Base-by-base conservation (phyloP, 768 basidiomycete species). In the Boletus edulis region DNA sequence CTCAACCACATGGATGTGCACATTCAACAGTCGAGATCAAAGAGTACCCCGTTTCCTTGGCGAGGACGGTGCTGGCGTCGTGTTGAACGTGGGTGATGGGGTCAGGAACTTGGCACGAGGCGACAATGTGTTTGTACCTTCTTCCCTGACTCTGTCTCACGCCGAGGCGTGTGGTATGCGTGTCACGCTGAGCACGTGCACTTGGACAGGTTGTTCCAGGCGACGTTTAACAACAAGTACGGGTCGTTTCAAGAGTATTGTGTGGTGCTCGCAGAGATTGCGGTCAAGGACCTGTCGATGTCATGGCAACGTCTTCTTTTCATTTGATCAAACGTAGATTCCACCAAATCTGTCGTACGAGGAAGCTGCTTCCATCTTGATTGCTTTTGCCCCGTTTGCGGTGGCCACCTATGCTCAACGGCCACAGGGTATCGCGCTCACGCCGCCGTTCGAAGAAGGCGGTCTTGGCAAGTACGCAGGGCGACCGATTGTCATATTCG, bases 1-100 rank as follows among this genome's bases (percentile, higher is more conserved):
- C 59, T 81, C 38, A 78, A 81, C 54, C 79, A 79, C 2, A 68
- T 74, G 2, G 79, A 83, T 49, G 35, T 52, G 31, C 12, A 9
- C 11, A 44, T 58, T 6, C 55, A 47, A 31, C 6, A 41, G 24
- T 44, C 17, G 38, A 29, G 20, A 35, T 77, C 32, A 60, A 71
- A 17, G 48, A 63, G 13, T 80, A 58, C 55, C 78, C 76, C 0
- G 59, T 54, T 14, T 76, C 46, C 45, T 72, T 5, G 78, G 74
- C 15, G 60, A 59, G 10, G 75, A 78, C 29, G 63, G 60, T 5
- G 70, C 76, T 14, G 77, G 78, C 14, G 62, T 65, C 13, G 69
- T 76, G 18, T 59, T 64, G n/a, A 60, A 68, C 43, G 64, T 76
- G 22, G 76, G 73, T n/a, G 54, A 65, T 10, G 66, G 64, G 5